phyloP scores from a whole-genome alignment of 2,329 filamentous ascomycete species.

The Colletotrichum filicis region DNA sequence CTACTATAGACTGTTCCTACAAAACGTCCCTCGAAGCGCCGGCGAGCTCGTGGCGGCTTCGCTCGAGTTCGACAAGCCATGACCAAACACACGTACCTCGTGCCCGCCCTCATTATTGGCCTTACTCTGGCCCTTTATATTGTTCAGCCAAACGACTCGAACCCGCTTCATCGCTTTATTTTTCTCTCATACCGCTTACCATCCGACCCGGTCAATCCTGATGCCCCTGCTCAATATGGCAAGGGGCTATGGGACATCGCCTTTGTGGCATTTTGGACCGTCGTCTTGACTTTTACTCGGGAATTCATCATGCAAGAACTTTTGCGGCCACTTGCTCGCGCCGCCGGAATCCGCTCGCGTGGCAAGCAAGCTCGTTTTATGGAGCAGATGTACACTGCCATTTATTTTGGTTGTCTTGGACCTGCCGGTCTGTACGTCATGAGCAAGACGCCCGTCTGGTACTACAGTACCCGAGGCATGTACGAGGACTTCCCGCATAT shows the following conservation, averaged over 20 bases:
- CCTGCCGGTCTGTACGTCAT: constrained; percentile 91
- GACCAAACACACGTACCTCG: constrained; percentile 69
- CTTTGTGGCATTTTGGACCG: constrained; percentile 88
- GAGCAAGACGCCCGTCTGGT: constrained; percentile 92
- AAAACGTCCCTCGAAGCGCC: constrained; percentile 64
- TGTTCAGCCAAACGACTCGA: constrained; percentile 79
- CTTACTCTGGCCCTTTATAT: constrained; percentile 76
- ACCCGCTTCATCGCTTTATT: constrained; percentile 83
- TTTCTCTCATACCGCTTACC: constrained; percentile 90
- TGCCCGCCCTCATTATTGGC: constrained; percentile 75
- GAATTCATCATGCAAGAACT: constrained; percentile 96
- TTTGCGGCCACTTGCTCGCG: constrained; percentile 79
- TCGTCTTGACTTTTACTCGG: constrained; percentile 91
- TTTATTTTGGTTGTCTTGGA: constrained; percentile 88
- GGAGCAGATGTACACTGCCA: constrained; percentile 94
- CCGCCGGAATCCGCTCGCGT: constrained; percentile 74
- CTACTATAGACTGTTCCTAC: constrained; percentile 18
- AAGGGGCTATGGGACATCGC: constrained; percentile 90
- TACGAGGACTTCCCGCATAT: constrained; percentile 89
- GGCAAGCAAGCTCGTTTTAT: constrained; percentile 92
- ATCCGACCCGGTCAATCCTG: constrained; percentile 51
- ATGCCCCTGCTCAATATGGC: constrained; percentile 76
- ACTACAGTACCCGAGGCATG: constrained; percentile 92
- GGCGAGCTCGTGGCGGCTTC: constrained; percentile 62
- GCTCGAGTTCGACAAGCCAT: constrained; percentile 63